Percentiles rank a stretch among this genome's conserved stretches.
phyloP scores from a whole-genome alignment of 306 rosid species.

The Sesbania bispinosa region DNA sequence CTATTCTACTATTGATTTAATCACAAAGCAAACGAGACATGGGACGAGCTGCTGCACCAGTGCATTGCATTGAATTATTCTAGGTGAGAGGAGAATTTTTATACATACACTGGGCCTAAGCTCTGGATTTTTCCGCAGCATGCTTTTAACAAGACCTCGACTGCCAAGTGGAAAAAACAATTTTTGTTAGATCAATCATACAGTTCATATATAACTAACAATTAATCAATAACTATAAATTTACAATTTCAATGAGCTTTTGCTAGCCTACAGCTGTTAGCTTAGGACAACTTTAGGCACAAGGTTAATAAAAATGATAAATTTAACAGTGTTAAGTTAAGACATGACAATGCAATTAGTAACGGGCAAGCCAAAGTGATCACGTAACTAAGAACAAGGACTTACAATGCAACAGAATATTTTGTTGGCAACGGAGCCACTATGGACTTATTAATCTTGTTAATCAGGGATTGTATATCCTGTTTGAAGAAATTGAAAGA shows the following conservation, averaged over 20 bases:
- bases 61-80: conserved; percentile 23
- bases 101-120: conserved; percentile 92
- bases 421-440: conserved; percentile 97
- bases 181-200: conserved; percentile 24
- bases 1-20: neutral
- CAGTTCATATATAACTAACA: neutral
- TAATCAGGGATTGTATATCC: conserved; percentile 98
- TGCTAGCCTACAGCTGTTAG: neutral
- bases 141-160: conserved; percentile 91
- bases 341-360: neutral
- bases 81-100: conserved; percentile 30
- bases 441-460: conserved; percentile 88
- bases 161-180: conserved; percentile 51
- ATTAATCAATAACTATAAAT: neutral
- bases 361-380: conserved; percentile 21
- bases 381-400: conserved; percentile 14
- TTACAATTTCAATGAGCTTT: too few relatives aligned
- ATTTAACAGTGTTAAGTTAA: neutral
- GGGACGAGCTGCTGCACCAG: conserved; percentile 10
- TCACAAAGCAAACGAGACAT: neutral
- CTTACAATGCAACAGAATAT: conserved; percentile 92
- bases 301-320: neutral
- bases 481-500: conserved; percentile 47
- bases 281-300: conserved; percentile 5
- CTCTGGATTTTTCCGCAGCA: conserved; percentile 99